Percentiles rank a stretch among this genome's conserved stretches.
Evolutionary conservation across 768 basidiomycete species (phyloP).

Genomic region (Termitomyces sp.): DNA sequence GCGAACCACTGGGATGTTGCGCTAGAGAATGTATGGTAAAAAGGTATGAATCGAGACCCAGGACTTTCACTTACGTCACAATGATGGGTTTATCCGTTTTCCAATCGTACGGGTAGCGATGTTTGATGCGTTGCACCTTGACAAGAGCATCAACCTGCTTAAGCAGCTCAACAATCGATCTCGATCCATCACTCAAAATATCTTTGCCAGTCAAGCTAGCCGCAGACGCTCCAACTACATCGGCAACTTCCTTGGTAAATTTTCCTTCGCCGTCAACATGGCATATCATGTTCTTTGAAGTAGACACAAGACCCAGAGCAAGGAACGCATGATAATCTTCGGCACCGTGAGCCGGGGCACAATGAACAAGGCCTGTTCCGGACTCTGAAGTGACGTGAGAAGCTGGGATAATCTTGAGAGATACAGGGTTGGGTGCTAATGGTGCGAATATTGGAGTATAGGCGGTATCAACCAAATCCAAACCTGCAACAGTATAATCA

Average conservation of each 20-base stretch:
- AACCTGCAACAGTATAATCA: slow-evolving; percentile 26
- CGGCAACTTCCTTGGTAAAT: slow-evolving; percentile 55
- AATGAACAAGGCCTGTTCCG: slow-evolving; percentile 95
- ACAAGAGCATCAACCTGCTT: slow-evolving; percentile 50
- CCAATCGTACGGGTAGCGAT: slow-evolving; percentile 97
- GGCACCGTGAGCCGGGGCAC: slow-evolving; percentile 89
- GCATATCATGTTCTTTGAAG: slow-evolving; percentile 51
- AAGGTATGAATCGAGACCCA: neutral
- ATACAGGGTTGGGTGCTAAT: slow-evolving; percentile 19
- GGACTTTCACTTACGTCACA: slow-evolving; percentile 55
- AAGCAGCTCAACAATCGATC: slow-evolving; percentile 59
- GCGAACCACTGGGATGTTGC: slow-evolving; percentile 99
- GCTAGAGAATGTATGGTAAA: slow-evolving; percentile 27
- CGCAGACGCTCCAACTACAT: slow-evolving; percentile 48
- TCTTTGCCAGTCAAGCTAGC: slow-evolving; percentile 57
- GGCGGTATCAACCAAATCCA: slow-evolving; percentile 49
- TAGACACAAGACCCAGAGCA: slow-evolving; percentile 42
- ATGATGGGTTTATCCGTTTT: slow-evolving; percentile 91
- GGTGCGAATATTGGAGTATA: slow-evolving; percentile 61
- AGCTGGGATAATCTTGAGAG: slow-evolving; percentile 55
- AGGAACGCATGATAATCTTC: slow-evolving; percentile 86
- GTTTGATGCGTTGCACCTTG: slow-evolving; percentile 66
- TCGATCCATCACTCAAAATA: slow-evolving; percentile 70
- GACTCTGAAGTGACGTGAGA: slow-evolving; percentile 78
- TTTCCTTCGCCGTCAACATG: slow-evolving; percentile 78